Conservation (phyloP, 306 rosid genomes). For the Quillaja saponaria region DNA sequence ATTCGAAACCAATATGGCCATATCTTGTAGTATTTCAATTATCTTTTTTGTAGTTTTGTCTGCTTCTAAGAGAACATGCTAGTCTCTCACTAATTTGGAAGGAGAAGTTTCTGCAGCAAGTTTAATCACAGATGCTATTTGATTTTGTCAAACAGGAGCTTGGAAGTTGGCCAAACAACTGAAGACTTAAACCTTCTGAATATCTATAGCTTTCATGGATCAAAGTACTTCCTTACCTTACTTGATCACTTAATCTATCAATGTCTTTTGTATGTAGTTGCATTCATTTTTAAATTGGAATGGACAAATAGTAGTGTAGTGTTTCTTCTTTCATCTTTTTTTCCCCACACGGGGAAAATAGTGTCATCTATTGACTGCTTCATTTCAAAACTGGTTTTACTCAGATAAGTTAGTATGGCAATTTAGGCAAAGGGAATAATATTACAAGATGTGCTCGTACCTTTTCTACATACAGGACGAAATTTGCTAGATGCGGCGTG, state of each 20-base stretch:
- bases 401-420: conserved; percentile 14
- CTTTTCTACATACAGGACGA: background rate
- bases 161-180: conserved; percentile 26
- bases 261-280: conserved; percentile 7
- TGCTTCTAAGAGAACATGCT: conserved; percentile 22
- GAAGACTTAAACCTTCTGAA: conserved; percentile 26
- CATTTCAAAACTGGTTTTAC: background rate
- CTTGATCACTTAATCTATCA: background rate
- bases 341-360: conserved; percentile 7
- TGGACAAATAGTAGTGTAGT: conserved; percentile 7
- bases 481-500: background rate
- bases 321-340: conserved; percentile 9
- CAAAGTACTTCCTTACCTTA: conserved; percentile 47
- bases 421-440: conserved; percentile 2
- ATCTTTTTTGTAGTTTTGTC: background rate
- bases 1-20: background rate
- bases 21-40: background rate
- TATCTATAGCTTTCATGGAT: conserved; percentile 52
- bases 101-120: background rate
- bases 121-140: conserved; percentile 26
- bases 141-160: conserved; percentile 42
- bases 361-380: conserved; percentile 19
- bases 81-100: conserved; percentile 14
- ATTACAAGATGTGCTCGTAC: background rate
- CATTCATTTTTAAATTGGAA: conserved; percentile 7